Evolutionary conservation across 1,284 basidiomycete genomes (phyloP).

Genomic region (Cutaneotrichosporon curvatum): DNA sequence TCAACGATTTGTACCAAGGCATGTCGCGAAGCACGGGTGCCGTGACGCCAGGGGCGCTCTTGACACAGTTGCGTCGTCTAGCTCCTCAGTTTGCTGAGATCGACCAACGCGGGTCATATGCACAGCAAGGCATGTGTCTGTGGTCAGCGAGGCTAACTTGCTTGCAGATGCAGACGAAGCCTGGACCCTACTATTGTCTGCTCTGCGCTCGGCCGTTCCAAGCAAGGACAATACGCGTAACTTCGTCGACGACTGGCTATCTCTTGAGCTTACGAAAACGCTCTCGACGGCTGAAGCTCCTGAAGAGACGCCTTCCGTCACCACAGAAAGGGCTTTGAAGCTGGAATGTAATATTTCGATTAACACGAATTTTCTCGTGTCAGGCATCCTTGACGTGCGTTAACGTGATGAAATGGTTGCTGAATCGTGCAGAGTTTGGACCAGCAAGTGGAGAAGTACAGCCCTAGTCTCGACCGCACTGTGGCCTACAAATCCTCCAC

Average conservation of each 20-base stretch:
- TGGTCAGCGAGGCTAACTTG: conserved; percentile 55
- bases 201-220: conserved; percentile 59
- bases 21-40: conserved; percentile 72
- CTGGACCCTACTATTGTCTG: conserved; percentile 75
- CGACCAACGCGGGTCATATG: conserved; percentile 56
- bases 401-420: background rate
- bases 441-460: conserved; percentile 79
- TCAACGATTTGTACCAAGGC: conserved; percentile 65
- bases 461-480: conserved; percentile 67
- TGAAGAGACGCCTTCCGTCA: conserved; percentile 62
- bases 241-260: conserved; percentile 80
- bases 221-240: conserved; percentile 10
- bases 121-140: no score
- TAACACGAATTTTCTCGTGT: conserved; percentile 81
- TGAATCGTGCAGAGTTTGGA: conserved; percentile 59
- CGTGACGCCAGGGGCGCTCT: conserved; percentile 67
- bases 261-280: conserved; percentile 69
- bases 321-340: conserved; percentile 72
- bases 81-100: conserved; percentile 90
- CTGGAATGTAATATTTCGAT: conserved; percentile 86
- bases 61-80: conserved; percentile 64
- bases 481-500: conserved; percentile 79
- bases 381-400: conserved; percentile 75
- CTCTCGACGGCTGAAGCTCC: conserved; percentile 71
- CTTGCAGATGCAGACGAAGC: conserved; percentile 89